Conservation (phyloP, 495 filamentous ascomycete genomes). For the Trichocladium antarcticum region DNA sequence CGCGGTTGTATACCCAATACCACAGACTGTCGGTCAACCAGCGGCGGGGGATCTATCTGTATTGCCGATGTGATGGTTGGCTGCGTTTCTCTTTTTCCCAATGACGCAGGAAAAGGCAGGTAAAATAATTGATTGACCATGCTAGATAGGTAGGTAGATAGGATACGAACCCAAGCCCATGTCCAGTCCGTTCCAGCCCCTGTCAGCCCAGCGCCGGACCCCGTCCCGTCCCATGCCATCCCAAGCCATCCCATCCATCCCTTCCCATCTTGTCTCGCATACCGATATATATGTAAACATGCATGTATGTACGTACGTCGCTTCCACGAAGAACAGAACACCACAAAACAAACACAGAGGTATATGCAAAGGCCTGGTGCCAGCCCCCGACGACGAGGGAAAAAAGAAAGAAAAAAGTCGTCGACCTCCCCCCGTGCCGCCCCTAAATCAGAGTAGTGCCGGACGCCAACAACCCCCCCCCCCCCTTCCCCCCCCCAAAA, state of each 20-base stretch:
- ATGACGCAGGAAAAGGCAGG: too few species aligned
- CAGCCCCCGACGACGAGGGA: neutral
- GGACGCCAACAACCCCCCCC: too few species aligned
- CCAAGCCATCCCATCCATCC: neutral
- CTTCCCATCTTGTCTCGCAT: neutral
- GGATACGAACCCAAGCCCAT: neutral
- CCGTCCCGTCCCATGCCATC: neutral
- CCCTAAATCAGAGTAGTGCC: too few species aligned
- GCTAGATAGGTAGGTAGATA: too few species aligned
- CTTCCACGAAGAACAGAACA: too few species aligned
- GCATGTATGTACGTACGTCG: neutral
- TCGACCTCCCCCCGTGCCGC: too few species aligned
- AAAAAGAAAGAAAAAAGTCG: conserved; percentile 5
- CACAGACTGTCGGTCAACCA: neutral
- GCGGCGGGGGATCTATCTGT: too few species aligned
- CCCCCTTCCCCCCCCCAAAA: too few species aligned
- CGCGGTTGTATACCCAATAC: conserved; percentile 15
- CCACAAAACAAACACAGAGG: neutral
- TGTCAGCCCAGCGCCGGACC: neutral
- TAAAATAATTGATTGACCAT: too few species aligned
- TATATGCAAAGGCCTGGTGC: conserved; percentile 1
- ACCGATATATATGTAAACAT: neutral
- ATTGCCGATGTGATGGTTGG: too few species aligned
- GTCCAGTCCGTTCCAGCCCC: neutral
- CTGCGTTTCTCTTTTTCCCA: too few species aligned